Conservation (phyloP, 2,329 filamentous ascomycete genomes). For the Aspergillus nomiae region DNA sequence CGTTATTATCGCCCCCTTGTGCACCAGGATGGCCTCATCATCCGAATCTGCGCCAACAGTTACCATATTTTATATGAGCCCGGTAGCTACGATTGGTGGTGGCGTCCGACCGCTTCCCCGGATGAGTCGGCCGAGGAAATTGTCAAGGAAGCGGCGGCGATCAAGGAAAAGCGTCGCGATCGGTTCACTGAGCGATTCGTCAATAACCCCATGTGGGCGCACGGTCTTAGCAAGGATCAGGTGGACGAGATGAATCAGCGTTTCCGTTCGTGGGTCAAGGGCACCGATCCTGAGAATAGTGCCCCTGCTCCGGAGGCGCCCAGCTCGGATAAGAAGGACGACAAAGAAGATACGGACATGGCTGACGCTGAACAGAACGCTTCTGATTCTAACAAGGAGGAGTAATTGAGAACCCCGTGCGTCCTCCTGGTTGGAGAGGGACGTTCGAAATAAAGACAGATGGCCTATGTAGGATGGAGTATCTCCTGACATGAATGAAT, state of each 20-base stretch:
- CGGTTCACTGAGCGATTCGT: conserved; percentile 56
- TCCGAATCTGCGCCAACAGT: conserved; percentile 75
- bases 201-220: conserved; percentile 56
- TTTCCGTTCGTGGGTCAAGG: conserved; percentile 51
- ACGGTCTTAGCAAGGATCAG: conserved; percentile 51
- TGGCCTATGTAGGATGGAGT: conserved; percentile 1
- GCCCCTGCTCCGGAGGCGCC: conserved; percentile 16
- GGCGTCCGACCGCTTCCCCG: conserved; percentile 42
- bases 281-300: conserved; percentile 26
- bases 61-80: conserved; percentile 79
- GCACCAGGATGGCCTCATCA: conserved; percentile 67
- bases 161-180: conserved; percentile 48
- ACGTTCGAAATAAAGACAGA: background rate
- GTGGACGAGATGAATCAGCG: conserved; percentile 51
- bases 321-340: conserved; percentile 21
- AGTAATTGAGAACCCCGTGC: conserved; percentile 7
- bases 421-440: background rate
- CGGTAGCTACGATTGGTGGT: conserved; percentile 71
- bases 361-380: conserved; percentile 32
- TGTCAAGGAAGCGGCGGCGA: conserved; percentile 36
- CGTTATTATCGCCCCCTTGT: conserved; percentile 57
- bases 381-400: conserved; percentile 24
- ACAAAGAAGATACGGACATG: conserved; percentile 38
- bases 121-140: conserved; percentile 36
- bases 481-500: background rate